Evolutionary conservation across 805 yeast species (phyloP).

Genomic region (Starmerella sp.): DNA sequence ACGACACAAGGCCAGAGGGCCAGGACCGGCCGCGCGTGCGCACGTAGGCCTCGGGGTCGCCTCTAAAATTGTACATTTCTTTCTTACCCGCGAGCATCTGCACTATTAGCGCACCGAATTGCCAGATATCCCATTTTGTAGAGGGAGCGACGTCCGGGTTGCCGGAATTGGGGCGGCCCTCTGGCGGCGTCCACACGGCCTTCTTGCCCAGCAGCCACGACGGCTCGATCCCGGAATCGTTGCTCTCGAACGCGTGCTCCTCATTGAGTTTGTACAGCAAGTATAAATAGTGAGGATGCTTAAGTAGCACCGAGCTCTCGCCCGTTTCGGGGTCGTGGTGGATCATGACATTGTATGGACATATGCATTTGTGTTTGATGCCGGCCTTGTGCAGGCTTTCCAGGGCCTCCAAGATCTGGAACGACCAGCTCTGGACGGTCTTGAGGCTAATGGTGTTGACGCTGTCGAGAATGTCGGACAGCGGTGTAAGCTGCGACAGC

Average conservation of each 20-base stretch:
- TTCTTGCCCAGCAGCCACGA: background rate
- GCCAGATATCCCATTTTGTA: slow-evolving; percentile 88
- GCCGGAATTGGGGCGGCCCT: slow-evolving; percentile 26
- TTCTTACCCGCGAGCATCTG: slow-evolving; percentile 54
- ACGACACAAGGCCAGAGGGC: slow-evolving; percentile 53
- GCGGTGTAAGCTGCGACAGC: slow-evolving; percentile 43
- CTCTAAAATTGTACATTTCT: slow-evolving; percentile 36
- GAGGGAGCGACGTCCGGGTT: slow-evolving; percentile 27
- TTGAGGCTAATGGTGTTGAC: slow-evolving; percentile 58
- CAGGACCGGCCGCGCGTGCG: slow-evolving; percentile 29
- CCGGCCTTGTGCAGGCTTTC: slow-evolving; percentile 83
- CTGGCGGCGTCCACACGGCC: slow-evolving; percentile 69
- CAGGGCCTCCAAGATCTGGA: slow-evolving; percentile 72
- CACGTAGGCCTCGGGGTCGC: slow-evolving; percentile 56
- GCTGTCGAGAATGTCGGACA: slow-evolving; percentile 55
- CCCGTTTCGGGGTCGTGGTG: slow-evolving; percentile 43
- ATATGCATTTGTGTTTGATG: slow-evolving; percentile 57
- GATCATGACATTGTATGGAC: slow-evolving; percentile 47
- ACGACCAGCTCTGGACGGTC: slow-evolving; percentile 77
- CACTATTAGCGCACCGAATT: slow-evolving; percentile 66
- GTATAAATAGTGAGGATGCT: slow-evolving; percentile 24
- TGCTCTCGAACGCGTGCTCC: slow-evolving; percentile 24
- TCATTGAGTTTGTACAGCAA: slow-evolving; percentile 27
- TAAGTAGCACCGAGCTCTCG: slow-evolving; percentile 30
- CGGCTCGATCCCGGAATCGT: background rate